Evolutionary conservation across 495 filamentous ascomycete genomes (phyloP).

Genomic region (Trichoderma parareesei): DNA sequence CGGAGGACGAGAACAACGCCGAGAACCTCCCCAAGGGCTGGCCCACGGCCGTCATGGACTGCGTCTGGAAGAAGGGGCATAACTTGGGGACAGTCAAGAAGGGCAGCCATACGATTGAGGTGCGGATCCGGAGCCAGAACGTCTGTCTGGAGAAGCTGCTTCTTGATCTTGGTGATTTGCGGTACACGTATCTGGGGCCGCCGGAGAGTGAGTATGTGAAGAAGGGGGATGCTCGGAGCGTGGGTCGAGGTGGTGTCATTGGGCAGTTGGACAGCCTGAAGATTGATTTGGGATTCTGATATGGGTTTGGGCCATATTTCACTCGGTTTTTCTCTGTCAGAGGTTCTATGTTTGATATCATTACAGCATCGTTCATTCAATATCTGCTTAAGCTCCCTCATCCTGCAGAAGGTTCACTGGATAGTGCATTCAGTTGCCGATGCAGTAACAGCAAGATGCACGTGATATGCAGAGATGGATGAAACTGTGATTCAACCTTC

Average conservation of each 20-base stretch:
- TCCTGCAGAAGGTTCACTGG: too few species aligned
- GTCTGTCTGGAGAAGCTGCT: background rate
- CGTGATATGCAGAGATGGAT: too few species aligned
- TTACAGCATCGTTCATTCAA: too few species aligned
- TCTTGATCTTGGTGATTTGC: conserved; percentile 5
- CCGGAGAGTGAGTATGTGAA: background rate
- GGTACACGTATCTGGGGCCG: conserved; percentile 3
- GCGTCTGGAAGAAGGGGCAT: conserved; percentile 4
- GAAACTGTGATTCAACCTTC: background rate
- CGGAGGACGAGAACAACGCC: background rate
- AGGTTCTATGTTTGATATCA: background rate
- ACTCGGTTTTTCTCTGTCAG: background rate
- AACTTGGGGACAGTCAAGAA: background rate
- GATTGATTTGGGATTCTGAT: conserved; percentile 3
- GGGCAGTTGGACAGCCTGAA: background rate
- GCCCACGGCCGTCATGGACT: background rate
- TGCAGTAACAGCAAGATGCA: too few species aligned
- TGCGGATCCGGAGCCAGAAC: background rate
- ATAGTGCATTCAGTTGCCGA: too few species aligned
- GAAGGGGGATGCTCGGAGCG: background rate
- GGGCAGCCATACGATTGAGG: conserved; percentile 1
- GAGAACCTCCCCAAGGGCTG: background rate
- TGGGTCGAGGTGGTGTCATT: background rate
- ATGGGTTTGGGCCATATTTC: background rate
- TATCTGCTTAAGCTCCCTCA: too few species aligned